Base-by-base conservation (phyloP, 148 eudicot species). In the Silene conica region DNA sequence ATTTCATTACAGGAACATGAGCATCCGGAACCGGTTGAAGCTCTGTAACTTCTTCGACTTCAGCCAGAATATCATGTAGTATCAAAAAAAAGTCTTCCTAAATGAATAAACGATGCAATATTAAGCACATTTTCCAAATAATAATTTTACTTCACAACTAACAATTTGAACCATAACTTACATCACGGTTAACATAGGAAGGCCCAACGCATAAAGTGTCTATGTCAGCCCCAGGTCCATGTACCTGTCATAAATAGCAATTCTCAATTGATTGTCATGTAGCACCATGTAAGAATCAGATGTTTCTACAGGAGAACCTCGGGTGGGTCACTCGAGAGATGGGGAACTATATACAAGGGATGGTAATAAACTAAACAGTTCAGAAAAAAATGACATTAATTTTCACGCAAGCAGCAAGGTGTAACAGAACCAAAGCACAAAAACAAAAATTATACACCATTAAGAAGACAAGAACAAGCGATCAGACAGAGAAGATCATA, bases 1-100 rank as follows among this genome's bases (percentile, higher is more conserved):
- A 89, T 76, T 82, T 90, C 96, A 92, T 88, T 8, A 90, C 92
- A 66, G 97, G 97, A 61, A 92, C 96, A 82, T 90, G 93, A 73
- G 97, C 97, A 83, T 88, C 93, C 8, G 96, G 90, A 62, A 92
- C 89, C n/a, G 97, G 91, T 68, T 90, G 97, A 64, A 90, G 84
- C 86, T 92, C 96, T 45, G 93, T 83, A 72, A 92, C 93, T 78
- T 90, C 93, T 71, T 88, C 96, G 76, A 82, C 78, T 74, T 86
- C 88, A 58, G 87, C 82, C 69, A 89, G 79, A 20, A 86, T 84
- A 75, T 76, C 69, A 66, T 88, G 88, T 68, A 92, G 82, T 57
- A 80, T 58, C 41, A 77, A 77, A 64, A 90, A 89, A 83, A 90
- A 89, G 82, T 89, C 92, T 74, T 85, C 96, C 96, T 90, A 85